phyloP scores from a whole-genome alignment of 148 eudicot genomes.

The Chenopodium suecicum region DNA sequence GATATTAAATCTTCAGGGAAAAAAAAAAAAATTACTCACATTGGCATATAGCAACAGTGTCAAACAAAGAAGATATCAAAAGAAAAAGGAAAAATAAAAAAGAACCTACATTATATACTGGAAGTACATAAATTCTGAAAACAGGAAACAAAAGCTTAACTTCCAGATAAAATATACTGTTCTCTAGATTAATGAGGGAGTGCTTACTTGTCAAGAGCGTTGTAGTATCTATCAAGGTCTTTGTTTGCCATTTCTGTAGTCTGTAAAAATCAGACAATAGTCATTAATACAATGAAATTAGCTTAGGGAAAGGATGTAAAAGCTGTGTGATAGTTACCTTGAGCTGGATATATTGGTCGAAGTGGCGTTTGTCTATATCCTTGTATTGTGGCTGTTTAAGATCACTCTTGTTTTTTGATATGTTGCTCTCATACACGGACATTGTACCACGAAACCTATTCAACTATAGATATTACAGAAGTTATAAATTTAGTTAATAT shows the following conservation, averaged over 20 bases:
- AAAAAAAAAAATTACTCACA: neutral
- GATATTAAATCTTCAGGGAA: neutral
- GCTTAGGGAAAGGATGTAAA: slow-evolving; percentile 7
- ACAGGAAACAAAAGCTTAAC: neutral
- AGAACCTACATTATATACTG: neutral
- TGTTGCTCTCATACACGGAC: slow-evolving; percentile 87
- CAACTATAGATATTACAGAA: slow-evolving; percentile 46
- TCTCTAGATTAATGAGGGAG: neutral
- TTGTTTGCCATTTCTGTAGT: slow-evolving; percentile 99
- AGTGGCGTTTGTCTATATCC: slow-evolving; percentile 90
- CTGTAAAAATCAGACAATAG: slow-evolving; percentile 42
- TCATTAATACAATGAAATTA: slow-evolving; percentile 14
- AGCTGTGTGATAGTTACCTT: slow-evolving; percentile 50
- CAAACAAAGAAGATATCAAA: neutral
- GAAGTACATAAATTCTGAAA: neutral
- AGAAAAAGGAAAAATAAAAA: too few relatives aligned
- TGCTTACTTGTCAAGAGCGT: slow-evolving; percentile 97
- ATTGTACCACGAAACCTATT: slow-evolving; percentile 74
- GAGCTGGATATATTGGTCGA: slow-evolving; percentile 89
- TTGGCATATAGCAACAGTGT: neutral
- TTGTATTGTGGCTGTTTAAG: slow-evolving; percentile 95
- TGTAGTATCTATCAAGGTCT: slow-evolving; percentile 94
- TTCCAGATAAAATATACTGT: neutral
- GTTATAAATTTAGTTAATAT: neutral
- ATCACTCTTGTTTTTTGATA: slow-evolving; percentile 72